Conservation (phyloP, 2,329 filamentous ascomycete species). For the Colletotrichum nymphaeae region DNA sequence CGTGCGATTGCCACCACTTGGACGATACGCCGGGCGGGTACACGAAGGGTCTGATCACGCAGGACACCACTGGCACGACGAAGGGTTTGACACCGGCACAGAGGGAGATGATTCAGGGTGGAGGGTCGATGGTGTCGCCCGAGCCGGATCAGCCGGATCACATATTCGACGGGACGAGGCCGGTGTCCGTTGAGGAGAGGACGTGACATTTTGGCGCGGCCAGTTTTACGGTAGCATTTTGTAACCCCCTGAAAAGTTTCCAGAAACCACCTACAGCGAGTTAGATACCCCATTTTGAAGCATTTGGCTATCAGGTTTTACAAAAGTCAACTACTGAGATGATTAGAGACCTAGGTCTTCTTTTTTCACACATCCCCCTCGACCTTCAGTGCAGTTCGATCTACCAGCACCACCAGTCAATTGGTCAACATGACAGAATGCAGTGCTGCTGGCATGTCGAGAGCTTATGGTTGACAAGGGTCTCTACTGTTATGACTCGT, state of each 20-base stretch:
- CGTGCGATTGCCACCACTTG: constrained; percentile 25
- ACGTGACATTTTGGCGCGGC: neutral
- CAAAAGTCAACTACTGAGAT: neutral
- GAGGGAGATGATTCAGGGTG: neutral
- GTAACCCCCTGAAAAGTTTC: neutral
- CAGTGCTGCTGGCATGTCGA: neutral
- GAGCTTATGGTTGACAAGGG: neutral
- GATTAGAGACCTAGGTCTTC: neutral
- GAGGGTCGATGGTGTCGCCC: neutral
- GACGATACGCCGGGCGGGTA: neutral
- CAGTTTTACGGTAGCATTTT: neutral
- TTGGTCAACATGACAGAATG: no score
- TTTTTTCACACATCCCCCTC: no score
- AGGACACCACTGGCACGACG: constrained; percentile 9
- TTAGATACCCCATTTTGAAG: neutral
- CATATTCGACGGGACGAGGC: constrained; percentile 22
- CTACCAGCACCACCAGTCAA: no score
- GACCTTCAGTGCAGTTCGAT: no score
- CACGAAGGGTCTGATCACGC: neutral
- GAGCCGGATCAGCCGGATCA: constrained; percentile 9
- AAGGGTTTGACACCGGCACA: neutral
- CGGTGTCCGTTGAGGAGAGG: neutral
- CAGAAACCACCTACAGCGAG: neutral
- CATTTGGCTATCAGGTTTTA: neutral
- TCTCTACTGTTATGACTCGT: neutral